Base-by-base conservation (phyloP, 257 asterid species). In the Ophiorrhiza pumila region DNA sequence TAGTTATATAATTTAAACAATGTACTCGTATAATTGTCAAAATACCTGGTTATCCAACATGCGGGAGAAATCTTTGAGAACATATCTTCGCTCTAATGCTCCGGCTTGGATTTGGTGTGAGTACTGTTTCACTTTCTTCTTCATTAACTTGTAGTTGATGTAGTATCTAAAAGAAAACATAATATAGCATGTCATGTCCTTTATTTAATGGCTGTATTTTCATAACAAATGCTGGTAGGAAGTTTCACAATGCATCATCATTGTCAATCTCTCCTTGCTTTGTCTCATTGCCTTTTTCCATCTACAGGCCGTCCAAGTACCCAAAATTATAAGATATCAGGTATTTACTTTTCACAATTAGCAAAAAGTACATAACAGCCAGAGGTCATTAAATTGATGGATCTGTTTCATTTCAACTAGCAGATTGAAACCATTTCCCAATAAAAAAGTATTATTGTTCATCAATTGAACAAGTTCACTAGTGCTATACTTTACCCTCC, bases 101-200 rank as follows among this genome's bases (percentile, higher is more conserved):
- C 95, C 91, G 68, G 81, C 72, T 84, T 88, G 85, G 71, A 86
- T 90, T 81, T 93, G 98, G 75, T 80, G 83, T 69, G 85, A 56
- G 47, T 93, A 93, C 76, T 91, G 96, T 80, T 84, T 93, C 58
- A 93, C 96, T 56, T 75, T 93, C 79, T 88, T 93, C 96, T 93
- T 93, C 97, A 93, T 91, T 68, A 91, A 50, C 83, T 93, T 93
- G 96, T 93, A 93, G 86, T 92, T 94, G 92, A 94, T 90, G 75
- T 94, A 94, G 85, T 92, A 91, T 81, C 99, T 94, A 88, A 57
- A 72, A 55, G 61, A 53, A 59, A 56, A 55, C 65, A 65, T 72
- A 74, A 81, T 65, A 35, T 39, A 71, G 65, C 13, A 20, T 46
- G 49, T 74, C 69, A 60, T 32, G 47, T 43, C 41, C 23, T 52